A percentile compares a stretch with the other conserved stretches of the same genome.
Conservation (phyloP, 495 filamentous ascomycete species). For the Daldinia concentrica region DNA sequence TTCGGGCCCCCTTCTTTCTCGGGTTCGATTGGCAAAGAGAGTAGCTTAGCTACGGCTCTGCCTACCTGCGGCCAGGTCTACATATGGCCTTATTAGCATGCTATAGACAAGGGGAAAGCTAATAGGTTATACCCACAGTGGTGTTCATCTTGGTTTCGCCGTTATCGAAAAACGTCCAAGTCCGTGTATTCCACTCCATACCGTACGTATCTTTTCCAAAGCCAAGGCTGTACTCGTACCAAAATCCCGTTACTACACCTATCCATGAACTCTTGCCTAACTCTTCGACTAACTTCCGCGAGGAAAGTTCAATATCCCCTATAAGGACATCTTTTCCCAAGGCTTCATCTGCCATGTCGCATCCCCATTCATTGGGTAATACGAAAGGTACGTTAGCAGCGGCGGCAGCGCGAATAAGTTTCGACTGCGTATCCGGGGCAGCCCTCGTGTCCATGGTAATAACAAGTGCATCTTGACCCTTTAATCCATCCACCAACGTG, state of each 20-base stretch:
- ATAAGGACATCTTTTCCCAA: constrained; percentile 31
- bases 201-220: constrained; percentile 42
- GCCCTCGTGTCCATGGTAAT: constrained; percentile 60
- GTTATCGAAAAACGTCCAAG: constrained; percentile 48
- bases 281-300: constrained; percentile 48
- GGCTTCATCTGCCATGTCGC: constrained; percentile 45
- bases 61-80: constrained; percentile 54
- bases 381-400: constrained; percentile 67
- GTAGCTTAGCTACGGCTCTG: constrained; percentile 48
- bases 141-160: constrained; percentile 49
- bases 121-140: constrained; percentile 33
- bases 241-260: constrained; percentile 53
- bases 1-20: constrained; percentile 51
- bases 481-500: constrained; percentile 53
- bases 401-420: constrained; percentile 66
- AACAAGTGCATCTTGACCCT: constrained; percentile 64
- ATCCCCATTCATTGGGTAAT: constrained; percentile 67
- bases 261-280: constrained; percentile 62
- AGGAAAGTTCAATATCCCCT: background rate
- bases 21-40: constrained; percentile 51
- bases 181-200: constrained; percentile 45
- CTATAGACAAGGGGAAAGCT: background rate
- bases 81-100: constrained; percentile 11
- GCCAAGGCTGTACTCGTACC: constrained; percentile 54
- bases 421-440: constrained; percentile 27